These are phyloP conservation scores for Trametopsis cervina DNA, from an alignment of 768 basidiomycete genomes.

Conservation along the genomic window DNA sequence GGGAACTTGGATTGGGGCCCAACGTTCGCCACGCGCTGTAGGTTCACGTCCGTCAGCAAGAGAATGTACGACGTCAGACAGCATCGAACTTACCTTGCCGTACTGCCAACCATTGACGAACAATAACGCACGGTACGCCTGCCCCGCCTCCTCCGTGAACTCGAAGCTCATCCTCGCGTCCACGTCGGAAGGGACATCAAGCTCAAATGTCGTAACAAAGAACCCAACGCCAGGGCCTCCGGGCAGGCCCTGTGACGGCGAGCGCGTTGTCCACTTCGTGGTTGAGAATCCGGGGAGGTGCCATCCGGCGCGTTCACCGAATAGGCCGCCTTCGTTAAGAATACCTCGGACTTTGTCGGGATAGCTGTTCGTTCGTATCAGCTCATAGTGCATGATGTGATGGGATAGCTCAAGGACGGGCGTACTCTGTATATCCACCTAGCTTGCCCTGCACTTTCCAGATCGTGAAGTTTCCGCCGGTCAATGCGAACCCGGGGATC, in stretches of 20 bases:
- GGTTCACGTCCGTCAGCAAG: neutral
- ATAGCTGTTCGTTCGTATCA: conserved; percentile 38
- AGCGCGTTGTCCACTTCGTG: conserved; percentile 49
- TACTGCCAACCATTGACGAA: conserved; percentile 91
- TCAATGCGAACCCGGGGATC: conserved; percentile 68
- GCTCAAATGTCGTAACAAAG: conserved; percentile 67
- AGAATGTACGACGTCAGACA: neutral
- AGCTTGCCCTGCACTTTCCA: conserved; percentile 43
- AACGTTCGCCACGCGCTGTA: conserved; percentile 24
- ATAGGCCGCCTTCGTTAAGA: conserved; percentile 40
- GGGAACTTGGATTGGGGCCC: conserved; percentile 75
- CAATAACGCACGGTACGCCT: conserved; percentile 64
- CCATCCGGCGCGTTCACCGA: conserved; percentile 39
- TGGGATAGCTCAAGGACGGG: neutral
- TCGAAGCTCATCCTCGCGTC: conserved; percentile 69
- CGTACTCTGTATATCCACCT: conserved; percentile 35
- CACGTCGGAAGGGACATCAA: conserved; percentile 49
- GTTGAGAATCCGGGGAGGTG: conserved; percentile 54
- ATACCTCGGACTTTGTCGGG: conserved; percentile 53
- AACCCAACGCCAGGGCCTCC: conserved; percentile 69
- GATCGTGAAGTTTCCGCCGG: conserved; percentile 38
- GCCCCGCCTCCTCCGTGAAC: conserved; percentile 32
- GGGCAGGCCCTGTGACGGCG: conserved; percentile 55
- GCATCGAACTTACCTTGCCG: conserved; percentile 53
- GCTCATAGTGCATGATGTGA: neutral